A percentile compares a stretch with the other conserved stretches of the same genome.
Evolutionary conservation across 2,329 filamentous ascomycete species (phyloP).

Genomic region (Didymella sp.): DNA sequence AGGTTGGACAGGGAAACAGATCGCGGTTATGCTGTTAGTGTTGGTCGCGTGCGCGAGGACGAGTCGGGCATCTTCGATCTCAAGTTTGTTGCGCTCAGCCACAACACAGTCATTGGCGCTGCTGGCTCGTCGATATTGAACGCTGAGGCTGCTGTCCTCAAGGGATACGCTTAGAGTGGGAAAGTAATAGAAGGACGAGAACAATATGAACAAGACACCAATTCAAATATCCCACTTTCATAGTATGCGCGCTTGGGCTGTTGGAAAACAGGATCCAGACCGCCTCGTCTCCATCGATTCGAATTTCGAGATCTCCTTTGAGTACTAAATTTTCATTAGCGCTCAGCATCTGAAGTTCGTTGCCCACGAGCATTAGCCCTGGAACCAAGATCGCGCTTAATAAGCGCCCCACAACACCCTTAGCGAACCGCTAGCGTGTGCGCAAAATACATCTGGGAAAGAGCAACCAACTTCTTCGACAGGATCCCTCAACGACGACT

Average conservation of each 20-base stretch:
- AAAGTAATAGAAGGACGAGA: neutral
- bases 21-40: constrained; percentile 87
- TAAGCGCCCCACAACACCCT: neutral
- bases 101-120: constrained; percentile 91
- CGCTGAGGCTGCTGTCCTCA: constrained; percentile 88
- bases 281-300: neutral
- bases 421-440: neutral
- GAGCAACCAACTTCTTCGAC: constrained; percentile 22
- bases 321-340: neutral
- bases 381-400: too few relatives aligned
- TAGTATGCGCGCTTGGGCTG: neutral
- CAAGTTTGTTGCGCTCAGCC: constrained; percentile 91
- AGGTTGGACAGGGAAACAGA: constrained; percentile 86
- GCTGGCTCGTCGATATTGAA: constrained; percentile 97
- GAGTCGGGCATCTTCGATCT: constrained; percentile 90
- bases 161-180: constrained; percentile 69
- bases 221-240: neutral
- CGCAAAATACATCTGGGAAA: neutral
- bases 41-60: constrained; percentile 85
- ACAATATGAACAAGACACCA: constrained; percentile 1
- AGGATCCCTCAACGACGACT: constrained; percentile 46
- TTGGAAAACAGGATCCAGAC: neutral
- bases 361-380: too few relatives aligned
- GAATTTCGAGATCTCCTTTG: neutral
- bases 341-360: neutral